Conservation (phyloP, 2,329 filamentous ascomycete species). For the Phoma sp. region DNA sequence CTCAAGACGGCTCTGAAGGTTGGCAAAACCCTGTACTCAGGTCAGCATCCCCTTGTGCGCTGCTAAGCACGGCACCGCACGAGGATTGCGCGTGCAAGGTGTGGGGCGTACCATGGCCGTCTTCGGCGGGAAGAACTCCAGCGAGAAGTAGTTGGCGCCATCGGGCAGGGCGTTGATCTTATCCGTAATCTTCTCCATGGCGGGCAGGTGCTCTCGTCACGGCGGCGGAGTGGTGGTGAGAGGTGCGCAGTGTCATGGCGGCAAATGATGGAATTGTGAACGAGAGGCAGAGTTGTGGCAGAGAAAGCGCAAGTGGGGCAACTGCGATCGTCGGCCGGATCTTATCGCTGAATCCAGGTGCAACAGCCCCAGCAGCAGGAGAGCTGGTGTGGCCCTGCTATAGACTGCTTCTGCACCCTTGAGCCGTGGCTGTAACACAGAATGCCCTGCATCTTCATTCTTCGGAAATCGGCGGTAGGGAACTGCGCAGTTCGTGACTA, state of each 20-base stretch:
- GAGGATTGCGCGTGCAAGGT: constrained; percentile 15
- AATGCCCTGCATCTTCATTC: too few relatives aligned
- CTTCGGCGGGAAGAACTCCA: constrained; percentile 99
- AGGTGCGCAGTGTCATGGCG: constrained; percentile 39
- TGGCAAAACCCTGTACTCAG: constrained; percentile 73
- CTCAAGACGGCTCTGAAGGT: constrained; percentile 88
- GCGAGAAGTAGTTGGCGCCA: constrained; percentile 85
- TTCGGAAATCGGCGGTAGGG: too few relatives aligned
- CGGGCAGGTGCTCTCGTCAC: background rate
- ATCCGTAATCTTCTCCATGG: constrained; percentile 77
- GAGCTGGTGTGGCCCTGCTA: background rate
- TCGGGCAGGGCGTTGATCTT: constrained; percentile 90
- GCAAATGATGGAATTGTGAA: constrained; percentile 29
- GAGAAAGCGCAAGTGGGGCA: constrained; percentile 30
- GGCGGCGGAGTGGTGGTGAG: constrained; percentile 11
- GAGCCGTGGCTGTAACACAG: background rate
- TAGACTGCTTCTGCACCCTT: background rate
- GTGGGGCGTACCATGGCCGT: constrained; percentile 73
- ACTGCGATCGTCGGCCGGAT: constrained; percentile 26
- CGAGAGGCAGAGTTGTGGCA: constrained; percentile 32
- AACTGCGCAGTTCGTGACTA: background rate
- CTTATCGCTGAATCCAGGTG: constrained; percentile 15
- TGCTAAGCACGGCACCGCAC: background rate
- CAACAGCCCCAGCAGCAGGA: constrained; percentile 3
- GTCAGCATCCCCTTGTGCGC: constrained; percentile 14